These are phyloP conservation scores for Cinnamomum micranthum DNA, from an alignment of 164 flowering plant species.

Conservation along the genomic window DNA sequence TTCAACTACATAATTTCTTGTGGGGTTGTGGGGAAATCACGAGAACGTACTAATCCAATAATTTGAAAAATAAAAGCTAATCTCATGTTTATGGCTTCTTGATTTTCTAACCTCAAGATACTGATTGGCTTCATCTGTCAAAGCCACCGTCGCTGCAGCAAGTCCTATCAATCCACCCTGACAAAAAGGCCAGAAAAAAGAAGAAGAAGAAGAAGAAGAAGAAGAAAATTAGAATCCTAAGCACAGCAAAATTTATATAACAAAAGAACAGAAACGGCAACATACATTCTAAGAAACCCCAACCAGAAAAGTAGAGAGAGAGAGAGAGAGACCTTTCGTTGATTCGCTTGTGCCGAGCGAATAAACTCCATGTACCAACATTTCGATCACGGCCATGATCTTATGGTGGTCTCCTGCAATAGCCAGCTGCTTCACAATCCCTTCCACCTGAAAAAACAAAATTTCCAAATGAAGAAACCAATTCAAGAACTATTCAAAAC, in stretches of 20 bases:
- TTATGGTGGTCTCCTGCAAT: slow-evolving; percentile 72
- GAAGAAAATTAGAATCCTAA: neutral
- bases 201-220: neutral
- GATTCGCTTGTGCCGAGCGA: slow-evolving; percentile 79
- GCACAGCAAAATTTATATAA: too few relatives aligned
- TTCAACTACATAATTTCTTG: neutral
- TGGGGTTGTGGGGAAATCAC: too few relatives aligned
- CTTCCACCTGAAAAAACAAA: slow-evolving; percentile 49
- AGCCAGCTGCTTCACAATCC: slow-evolving; percentile 79
- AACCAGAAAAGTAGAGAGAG: neutral
- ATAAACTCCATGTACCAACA: slow-evolving; percentile 74
- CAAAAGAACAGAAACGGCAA: neutral
- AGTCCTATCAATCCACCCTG: slow-evolving; percentile 96
- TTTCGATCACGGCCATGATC: slow-evolving; percentile 72
- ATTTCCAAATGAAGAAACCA: slow-evolving; percentile 1
- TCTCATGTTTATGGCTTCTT: neutral
- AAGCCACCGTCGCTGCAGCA: slow-evolving; percentile 93
- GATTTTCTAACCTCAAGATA: slow-evolving; percentile 68
- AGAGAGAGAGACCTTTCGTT: slow-evolving; percentile 66
- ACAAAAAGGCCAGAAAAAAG: neutral
- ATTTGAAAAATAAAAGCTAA: too few relatives aligned
- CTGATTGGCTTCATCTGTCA: slow-evolving; percentile 80
- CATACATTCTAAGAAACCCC: neutral
- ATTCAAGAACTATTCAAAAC: slow-evolving; percentile 4
- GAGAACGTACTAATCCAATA: too few relatives aligned